A percentile compares a stretch with the other conserved stretches of the same genome.
Conservation (phyloP, 108 stramenopile genomes). For the Cyclotella baltica region DNA sequence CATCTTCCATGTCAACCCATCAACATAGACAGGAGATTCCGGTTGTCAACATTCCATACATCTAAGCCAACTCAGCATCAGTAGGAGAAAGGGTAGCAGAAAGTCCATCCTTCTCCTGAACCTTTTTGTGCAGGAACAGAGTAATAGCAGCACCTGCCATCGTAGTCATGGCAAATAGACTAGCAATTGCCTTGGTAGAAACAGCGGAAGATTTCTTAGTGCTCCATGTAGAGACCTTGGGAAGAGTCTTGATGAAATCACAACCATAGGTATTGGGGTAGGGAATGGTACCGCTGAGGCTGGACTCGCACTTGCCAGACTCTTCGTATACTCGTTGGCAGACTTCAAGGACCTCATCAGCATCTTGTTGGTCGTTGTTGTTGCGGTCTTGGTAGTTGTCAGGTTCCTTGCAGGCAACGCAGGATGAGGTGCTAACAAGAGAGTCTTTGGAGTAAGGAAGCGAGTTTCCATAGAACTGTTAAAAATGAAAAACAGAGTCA, state of each 20-base stretch:
- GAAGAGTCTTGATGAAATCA: slow-evolving; percentile 49
- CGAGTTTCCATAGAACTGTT: slow-evolving; percentile 53
- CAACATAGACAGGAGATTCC: background rate
- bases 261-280: slow-evolving; percentile 64
- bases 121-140: slow-evolving; percentile 18
- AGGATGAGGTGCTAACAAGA: slow-evolving; percentile 58
- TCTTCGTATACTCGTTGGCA: slow-evolving; percentile 71
- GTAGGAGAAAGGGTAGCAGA: slow-evolving; percentile 9
- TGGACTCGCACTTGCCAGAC: slow-evolving; percentile 85
- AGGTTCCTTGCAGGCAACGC: slow-evolving; percentile 74
- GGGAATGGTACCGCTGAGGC: slow-evolving; percentile 58
- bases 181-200: slow-evolving; percentile 39
- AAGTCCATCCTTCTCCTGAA: slow-evolving; percentile 5
- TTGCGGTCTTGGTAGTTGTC: slow-evolving; percentile 52
- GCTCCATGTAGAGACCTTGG: slow-evolving; percentile 20
- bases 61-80: slow-evolving; percentile 27
- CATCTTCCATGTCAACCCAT: background rate
- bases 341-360: slow-evolving; percentile 62
- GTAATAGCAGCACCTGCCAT: slow-evolving; percentile 31
- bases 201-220: background rate
- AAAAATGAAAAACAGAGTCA: background rate
- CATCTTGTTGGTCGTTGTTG: slow-evolving; percentile 42
- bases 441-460: slow-evolving; percentile 70
- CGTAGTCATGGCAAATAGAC: slow-evolving; percentile 44
- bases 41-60: background rate